phyloP scores from a whole-genome alignment of 306 rosid genomes.

The Quillaja saponaria region DNA sequence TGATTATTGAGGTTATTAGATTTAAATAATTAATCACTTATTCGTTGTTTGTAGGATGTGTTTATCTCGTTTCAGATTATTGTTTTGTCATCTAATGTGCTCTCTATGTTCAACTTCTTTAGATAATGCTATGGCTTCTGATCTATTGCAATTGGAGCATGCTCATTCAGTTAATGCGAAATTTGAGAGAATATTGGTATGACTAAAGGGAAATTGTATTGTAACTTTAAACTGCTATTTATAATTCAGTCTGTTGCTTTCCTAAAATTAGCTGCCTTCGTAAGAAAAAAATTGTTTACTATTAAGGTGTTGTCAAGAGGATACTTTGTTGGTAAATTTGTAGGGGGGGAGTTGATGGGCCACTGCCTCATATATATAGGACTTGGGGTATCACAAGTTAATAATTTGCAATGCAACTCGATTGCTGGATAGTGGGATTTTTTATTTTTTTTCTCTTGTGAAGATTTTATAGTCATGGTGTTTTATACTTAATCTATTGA shows the following conservation, averaged over 20 bases:
- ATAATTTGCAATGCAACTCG: no score
- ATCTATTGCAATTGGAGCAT: conserved; percentile 55
- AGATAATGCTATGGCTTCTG: conserved; percentile 48
- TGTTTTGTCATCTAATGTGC: no score
- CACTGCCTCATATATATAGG: no score
- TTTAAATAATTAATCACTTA: no score
- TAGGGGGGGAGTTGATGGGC: conserved; percentile 17
- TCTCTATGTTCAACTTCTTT: no score
- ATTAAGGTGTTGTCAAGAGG: conserved; percentile 20
- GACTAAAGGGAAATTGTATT: conserved; percentile 31
- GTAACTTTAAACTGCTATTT: background rate
- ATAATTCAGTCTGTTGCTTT: conserved; percentile 19
- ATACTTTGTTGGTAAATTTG: conserved; percentile 1
- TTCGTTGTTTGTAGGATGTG: no score
- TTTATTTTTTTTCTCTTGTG: no score
- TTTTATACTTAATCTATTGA: conserved; percentile 4
- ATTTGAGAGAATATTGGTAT: conserved; percentile 87
- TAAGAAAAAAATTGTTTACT: conserved; percentile 15
- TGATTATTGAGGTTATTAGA: conserved; percentile 3
- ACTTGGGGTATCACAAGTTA: no score
- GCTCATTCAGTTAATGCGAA: conserved; percentile 54
- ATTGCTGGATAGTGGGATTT: no score
- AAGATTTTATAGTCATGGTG: no score
- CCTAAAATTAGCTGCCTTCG: conserved; percentile 20
- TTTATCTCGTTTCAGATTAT: no score